Evolutionary conservation across 1,284 basidiomycete genomes (phyloP).

Genomic region (Cryptococcus jaspeensis): DNA sequence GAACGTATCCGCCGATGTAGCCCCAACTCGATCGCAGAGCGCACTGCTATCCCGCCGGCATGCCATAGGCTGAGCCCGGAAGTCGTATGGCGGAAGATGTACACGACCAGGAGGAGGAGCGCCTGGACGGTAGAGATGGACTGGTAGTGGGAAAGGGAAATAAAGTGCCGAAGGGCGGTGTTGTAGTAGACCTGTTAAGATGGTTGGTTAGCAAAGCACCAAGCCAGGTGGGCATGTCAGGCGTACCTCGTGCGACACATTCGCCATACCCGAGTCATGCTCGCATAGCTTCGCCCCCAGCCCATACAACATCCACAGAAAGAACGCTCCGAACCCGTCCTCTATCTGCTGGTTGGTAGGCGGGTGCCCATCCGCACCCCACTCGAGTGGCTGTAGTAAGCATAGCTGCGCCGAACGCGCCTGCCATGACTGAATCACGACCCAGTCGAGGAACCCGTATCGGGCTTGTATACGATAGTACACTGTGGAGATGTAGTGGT

Average conservation of each 20-base stretch:
- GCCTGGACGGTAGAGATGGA: slow-evolving; percentile 9
- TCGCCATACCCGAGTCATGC: not conserved
- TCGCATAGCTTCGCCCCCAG: slow-evolving; percentile 10
- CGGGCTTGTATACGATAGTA: slow-evolving; percentile 11
- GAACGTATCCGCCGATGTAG: slow-evolving; percentile 9
- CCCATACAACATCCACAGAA: slow-evolving; percentile 13
- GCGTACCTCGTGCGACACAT: slow-evolving; percentile 7
- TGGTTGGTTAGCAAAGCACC: too few species aligned
- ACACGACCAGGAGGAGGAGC: slow-evolving; percentile 7
- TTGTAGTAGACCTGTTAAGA: slow-evolving; percentile 2
- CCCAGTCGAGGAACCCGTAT: slow-evolving; percentile 12
- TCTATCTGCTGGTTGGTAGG: not conserved
- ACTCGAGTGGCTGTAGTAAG: not conserved
- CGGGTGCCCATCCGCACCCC: not conserved
- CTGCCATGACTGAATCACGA: slow-evolving; percentile 9
- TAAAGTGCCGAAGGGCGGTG: slow-evolving; percentile 5
- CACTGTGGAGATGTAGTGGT: slow-evolving; percentile 10
- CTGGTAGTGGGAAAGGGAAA: not conserved
- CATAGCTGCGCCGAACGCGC: slow-evolving; percentile 1
- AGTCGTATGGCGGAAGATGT: slow-evolving; percentile 10
- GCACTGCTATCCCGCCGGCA: slow-evolving; percentile 7
- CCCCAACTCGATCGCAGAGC: slow-evolving; percentile 11
- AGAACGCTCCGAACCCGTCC: slow-evolving; percentile 8
- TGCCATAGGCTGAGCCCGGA: slow-evolving; percentile 12
- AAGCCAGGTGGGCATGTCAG: not conserved